Conservation (phyloP, 129 eudicot species). For the Chrysanthemum lavandulifolium region DNA sequence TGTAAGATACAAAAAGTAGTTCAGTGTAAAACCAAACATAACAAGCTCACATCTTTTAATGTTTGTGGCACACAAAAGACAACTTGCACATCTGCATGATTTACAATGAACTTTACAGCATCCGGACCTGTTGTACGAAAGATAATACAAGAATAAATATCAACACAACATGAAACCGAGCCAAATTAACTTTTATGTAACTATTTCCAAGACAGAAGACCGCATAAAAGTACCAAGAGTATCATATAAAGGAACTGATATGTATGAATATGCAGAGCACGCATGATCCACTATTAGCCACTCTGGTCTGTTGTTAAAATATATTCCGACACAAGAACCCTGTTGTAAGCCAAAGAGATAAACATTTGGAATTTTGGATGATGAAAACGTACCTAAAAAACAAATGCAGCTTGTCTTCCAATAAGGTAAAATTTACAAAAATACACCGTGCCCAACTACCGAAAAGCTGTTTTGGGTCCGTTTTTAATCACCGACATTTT, state of each 20-base stretch:
- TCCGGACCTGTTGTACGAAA: slow-evolving; percentile 63
- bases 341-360: slow-evolving; percentile 24
- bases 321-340: slow-evolving; percentile 78
- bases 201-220: background rate
- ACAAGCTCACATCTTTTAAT: slow-evolving; percentile 59
- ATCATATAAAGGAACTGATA: slow-evolving; percentile 79
- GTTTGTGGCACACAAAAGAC: slow-evolving; percentile 82
- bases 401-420: slow-evolving; percentile 3
- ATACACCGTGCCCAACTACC: no score
- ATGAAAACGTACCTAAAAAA: no score
- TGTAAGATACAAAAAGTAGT: background rate
- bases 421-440: no score
- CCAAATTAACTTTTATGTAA: no score
- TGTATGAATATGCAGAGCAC: slow-evolving; percentile 75
- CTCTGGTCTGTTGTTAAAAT: slow-evolving; percentile 83
- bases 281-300: slow-evolving; percentile 87
- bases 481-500: no score
- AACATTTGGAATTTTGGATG: no score
- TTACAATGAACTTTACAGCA: slow-evolving; percentile 79
- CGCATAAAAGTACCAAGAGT: slow-evolving; percentile 58
- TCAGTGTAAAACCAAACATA: background rate
- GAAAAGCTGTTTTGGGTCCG: no score
- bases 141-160: slow-evolving; percentile 2
- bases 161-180: background rate
- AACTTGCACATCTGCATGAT: slow-evolving; percentile 75